Percentiles rank a stretch among this genome's conserved stretches.
Evolutionary conservation across 2,329 filamentous ascomycete genomes (phyloP).

Genomic region (Aotearoamyces nothofagi): DNA sequence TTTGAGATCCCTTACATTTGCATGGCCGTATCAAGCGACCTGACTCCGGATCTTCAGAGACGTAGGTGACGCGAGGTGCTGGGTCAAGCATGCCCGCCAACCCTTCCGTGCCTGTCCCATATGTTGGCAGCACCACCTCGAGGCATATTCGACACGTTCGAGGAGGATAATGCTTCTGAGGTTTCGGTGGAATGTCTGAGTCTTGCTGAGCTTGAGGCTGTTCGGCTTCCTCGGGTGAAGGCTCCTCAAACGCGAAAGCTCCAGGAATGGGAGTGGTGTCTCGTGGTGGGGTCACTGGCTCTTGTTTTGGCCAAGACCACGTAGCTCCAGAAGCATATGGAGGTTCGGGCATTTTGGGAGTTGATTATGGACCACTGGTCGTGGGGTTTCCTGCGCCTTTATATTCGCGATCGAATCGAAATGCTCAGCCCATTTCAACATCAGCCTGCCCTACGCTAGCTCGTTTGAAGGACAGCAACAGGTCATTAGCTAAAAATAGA

Average conservation of each 20-base stretch:
- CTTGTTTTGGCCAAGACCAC: slow-evolving; percentile 12
- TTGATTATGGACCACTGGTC: no score
- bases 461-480: no score
- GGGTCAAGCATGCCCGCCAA: slow-evolving; percentile 40
- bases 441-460: no score
- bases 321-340: slow-evolving; percentile 6
- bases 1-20: slow-evolving; percentile 82
- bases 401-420: no score
- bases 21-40: slow-evolving; percentile 79
- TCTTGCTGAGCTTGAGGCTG: slow-evolving; percentile 3
- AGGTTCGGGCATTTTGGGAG: slow-evolving; percentile 8
- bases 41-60: slow-evolving; percentile 56
- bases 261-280: slow-evolving; percentile 3
- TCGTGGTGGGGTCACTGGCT: not conserved
- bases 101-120: slow-evolving; percentile 34
- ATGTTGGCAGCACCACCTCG: slow-evolving; percentile 49
- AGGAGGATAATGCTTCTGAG: slow-evolving; percentile 42
- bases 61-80: slow-evolving; percentile 46
- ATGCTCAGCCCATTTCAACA: no score
- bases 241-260: slow-evolving; percentile 7
- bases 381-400: no score
- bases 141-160: slow-evolving; percentile 83
- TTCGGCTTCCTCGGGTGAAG: slow-evolving; percentile 5
- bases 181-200: slow-evolving; percentile 14
- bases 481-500: no score